Evolutionary conservation across 345 rosid genomes (phyloP), one percentile per base, ranked within the genome.

Genomic region (Geranium brycei): DNA sequence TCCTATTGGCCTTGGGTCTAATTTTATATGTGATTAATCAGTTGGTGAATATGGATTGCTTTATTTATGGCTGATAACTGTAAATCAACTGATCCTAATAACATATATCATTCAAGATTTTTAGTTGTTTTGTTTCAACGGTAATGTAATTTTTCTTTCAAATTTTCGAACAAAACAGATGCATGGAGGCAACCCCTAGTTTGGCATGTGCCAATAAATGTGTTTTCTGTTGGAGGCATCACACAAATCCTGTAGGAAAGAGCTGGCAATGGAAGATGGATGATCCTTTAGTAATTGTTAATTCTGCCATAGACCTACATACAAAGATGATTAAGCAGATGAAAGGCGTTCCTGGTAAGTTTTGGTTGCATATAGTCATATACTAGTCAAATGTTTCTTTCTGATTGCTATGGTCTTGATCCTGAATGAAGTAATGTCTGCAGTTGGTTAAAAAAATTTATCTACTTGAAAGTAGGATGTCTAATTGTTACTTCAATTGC

Each of bases 211-310:
- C 99, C 62, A 93, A 90, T 77, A 90, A 93, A 78, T 93, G 97
- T 84, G 96, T 93, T 64, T 93, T 93, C 67, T 93, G 99, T 76
- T 90, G 96, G 99, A 90, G 99, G 84, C 99, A 90, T 79, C 99
- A 93, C 66, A 90, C 97, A 35, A 93, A 93, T 83, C 99, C 97
- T 31, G 96, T 93, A 7, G 99, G 97, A 61, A 93, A 88, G 85
- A 93, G 84, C 78, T 93, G 99, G 99, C 87, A 86, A 73, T 93
- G 99, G 99, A 86, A 88, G 82, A 88, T 90, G 97, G 99, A 93
- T 69, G 97, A 90, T 78, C 97, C 97, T 58, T 61, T 82, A 31
- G 89, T 77, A 64, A 93, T 93, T 77, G 91, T 93, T 64, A 68
- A 86, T 70, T 68, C 96, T 65, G 99, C 97, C 60, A 74, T 93